Evolutionary conservation across 2,329 filamentous ascomycete genomes (phyloP), one percentile per base, ranked within the genome.

Genomic region (Teratosphaeria viscida): DNA sequence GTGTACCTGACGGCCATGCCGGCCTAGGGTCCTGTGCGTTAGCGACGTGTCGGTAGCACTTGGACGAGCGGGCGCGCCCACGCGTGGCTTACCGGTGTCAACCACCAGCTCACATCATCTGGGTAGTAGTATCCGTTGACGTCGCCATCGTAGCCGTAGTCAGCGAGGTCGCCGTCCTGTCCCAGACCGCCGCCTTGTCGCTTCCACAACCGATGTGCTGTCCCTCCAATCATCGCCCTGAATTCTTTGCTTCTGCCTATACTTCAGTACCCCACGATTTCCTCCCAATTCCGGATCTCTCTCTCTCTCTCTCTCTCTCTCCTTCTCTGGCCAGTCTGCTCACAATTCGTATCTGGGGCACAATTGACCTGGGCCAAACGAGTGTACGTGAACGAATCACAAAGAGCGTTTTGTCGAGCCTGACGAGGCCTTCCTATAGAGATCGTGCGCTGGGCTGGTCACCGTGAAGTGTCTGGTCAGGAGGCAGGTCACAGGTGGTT

Each of bases 1-100:
- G 81, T 79, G 83, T 88, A 92, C 73, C 89, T 88, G 67, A 90
- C 55, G 16, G 62, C 62, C 54, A 62, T 59, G 26, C 68, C 68
- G 53, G 64, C 65, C 68, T 70, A 60, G 37, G 19, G 37, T 57
- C 34, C 29, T 32, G 29, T 39, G 37, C 12, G 54, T 60, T 54
- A 61, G 56, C 16, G 43, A 14, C 16, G 43, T 34, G 32, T 47
- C 26, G 27, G 7, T 43, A n/a, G 16, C 2, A 43, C 23, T 43
- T 4, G 11, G 16, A n/a, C n/a, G 16, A 53, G 53, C n/a, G 29
- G 16, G 2, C 35, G 35, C 8, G 29, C 52, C 47, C 56, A 49
- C 39, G 32, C 23, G n/a, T 11, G 14, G 26, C 65, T 57, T 65
- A 68, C 67, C 29, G 64, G 57, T 54, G 62, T 62, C 67, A 65